Conservation (phyloP, 768 basidiomycete genomes). For the Tylopilus sp. region DNA sequence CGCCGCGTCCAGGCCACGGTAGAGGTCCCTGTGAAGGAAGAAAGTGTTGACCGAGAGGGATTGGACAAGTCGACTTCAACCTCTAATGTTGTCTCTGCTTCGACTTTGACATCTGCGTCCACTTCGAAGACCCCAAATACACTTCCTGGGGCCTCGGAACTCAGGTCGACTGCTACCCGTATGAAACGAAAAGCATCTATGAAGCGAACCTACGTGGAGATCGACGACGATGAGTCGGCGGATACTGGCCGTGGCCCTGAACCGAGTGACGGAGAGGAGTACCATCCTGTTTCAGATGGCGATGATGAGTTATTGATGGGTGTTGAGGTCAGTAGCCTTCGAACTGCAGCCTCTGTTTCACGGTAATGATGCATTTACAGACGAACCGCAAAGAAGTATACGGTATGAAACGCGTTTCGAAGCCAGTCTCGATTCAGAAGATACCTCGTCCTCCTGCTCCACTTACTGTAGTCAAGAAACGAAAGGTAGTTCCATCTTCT, state of each 20-base stretch:
- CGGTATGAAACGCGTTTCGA: constrained; percentile 26
- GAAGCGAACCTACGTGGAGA: constrained; percentile 31
- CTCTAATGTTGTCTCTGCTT: constrained; percentile 12
- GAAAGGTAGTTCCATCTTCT: constrained; percentile 8
- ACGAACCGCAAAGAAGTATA: constrained; percentile 39
- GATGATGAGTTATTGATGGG: constrained; percentile 65
- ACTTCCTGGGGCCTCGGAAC: not conserved
- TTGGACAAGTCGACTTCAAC: constrained; percentile 7
- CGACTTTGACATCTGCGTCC: constrained; percentile 9
- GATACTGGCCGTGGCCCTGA: constrained; percentile 1
- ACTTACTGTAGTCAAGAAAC: constrained; percentile 18
- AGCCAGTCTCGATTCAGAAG: constrained; percentile 4
- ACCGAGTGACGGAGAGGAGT: constrained; percentile 12
- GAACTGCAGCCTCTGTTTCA: not conserved
- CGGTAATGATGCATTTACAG: constrained; percentile 25
- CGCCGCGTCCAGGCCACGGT: constrained; percentile 61
- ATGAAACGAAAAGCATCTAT: constrained; percentile 15
- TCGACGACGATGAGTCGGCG: constrained; percentile 29
- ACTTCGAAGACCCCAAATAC: constrained; percentile 13
- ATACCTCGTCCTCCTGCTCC: not conserved
- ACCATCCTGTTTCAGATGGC: constrained; percentile 35
- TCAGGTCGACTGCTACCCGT: constrained; percentile 10
- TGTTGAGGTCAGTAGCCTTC: constrained; percentile 42
- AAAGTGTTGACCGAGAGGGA: constrained; percentile 46
- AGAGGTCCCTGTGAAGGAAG: constrained; percentile 61